These are phyloP conservation scores for Exophiala spinifera DNA, from an alignment of 2,329 filamentous ascomycete genomes.

Conservation along the genomic window DNA sequence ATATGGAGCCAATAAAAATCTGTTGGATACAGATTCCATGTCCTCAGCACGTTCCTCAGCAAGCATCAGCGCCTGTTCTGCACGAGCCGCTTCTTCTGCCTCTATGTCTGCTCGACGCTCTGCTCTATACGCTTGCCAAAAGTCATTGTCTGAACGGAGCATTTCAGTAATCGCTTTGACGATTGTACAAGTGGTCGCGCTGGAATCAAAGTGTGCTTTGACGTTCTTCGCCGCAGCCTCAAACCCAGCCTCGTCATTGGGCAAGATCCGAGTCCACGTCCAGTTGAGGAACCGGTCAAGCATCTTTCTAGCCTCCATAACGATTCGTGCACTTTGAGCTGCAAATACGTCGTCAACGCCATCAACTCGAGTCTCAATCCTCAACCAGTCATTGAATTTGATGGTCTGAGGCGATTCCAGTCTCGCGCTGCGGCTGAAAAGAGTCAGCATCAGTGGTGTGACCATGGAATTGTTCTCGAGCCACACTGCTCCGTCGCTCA, in stretches of 20 bases:
- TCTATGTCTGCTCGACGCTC: constrained; percentile 7
- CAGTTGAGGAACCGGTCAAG: constrained; percentile 21
- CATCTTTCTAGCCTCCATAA: constrained; percentile 24
- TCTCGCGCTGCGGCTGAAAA: constrained; percentile 18
- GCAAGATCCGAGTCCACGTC: constrained; percentile 6
- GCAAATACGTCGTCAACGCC: not conserved
- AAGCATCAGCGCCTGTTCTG: not conserved
- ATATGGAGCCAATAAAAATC: too few relatives aligned
- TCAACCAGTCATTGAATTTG: constrained; percentile 21
- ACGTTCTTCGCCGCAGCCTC: not conserved
- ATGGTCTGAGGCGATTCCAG: constrained; percentile 7
- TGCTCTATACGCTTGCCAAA: constrained; percentile 7
- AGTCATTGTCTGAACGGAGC: constrained; percentile 14
- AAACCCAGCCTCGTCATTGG: constrained; percentile 1
- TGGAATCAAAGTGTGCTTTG: not conserved
- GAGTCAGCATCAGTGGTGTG: constrained; percentile 20
- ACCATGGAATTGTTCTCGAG: constrained; percentile 23
- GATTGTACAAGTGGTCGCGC: constrained; percentile 10
- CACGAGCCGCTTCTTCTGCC: not conserved
- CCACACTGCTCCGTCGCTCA: constrained; percentile 11
- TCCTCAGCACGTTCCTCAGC: not conserved
- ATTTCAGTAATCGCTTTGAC: constrained; percentile 20
- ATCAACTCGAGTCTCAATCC: constrained; percentile 5
- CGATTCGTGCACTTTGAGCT: constrained; percentile 8
- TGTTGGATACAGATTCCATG: not conserved